Base-by-base conservation (phyloP, 805 yeast species). In the Ogataea haglerorum region DNA sequence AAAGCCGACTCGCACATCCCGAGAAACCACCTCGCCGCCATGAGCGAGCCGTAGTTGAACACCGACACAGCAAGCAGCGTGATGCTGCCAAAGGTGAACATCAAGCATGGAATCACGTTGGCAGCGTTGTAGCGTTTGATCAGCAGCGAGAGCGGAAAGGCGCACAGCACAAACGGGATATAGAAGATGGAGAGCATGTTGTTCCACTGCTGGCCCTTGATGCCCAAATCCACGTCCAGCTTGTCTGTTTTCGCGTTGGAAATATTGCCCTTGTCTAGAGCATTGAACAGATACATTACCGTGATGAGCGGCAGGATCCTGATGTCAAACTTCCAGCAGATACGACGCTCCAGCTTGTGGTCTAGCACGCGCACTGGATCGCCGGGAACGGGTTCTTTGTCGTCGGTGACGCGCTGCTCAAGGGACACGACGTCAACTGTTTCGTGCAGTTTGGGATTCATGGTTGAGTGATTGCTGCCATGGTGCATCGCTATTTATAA, bases 231-330 rank as follows among this genome's bases (percentile, higher is more conserved):
- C 5, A 42, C 48, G 19, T 64, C 73, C 34, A 73, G 51, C 23
- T 72, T 72, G 43, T 70, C 69, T 2, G 75, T 71, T 48, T 70
- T 70, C 13, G 78, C 78, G 52, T 73, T 72, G 12, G 72, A 65
- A 34, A 73, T 70, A 47, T 73, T 73, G 12, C 75, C 73, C 46
- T 69, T 70, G 51, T 73, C 76, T 40, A 73, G 61, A 10, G 74
- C 70, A 46, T 70, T 70, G 57, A 70, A 72, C 25, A 73, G 59
- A 45, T 73, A 73, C 69, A 70, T 65, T 19, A 70, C 23, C 14
- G 76, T 68, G 38, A 70, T 60, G 32, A 69, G 56, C 1, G 78
- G 78, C 18, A 73, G 54, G 21, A 73, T 68, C 39, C 67, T 55
- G 30, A 64, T 34, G 47, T 73, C 78, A 15, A 73, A 58, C 51